phyloP scores from a whole-genome alignment of 768 basidiomycete species.

The Naematelia encephala region DNA sequence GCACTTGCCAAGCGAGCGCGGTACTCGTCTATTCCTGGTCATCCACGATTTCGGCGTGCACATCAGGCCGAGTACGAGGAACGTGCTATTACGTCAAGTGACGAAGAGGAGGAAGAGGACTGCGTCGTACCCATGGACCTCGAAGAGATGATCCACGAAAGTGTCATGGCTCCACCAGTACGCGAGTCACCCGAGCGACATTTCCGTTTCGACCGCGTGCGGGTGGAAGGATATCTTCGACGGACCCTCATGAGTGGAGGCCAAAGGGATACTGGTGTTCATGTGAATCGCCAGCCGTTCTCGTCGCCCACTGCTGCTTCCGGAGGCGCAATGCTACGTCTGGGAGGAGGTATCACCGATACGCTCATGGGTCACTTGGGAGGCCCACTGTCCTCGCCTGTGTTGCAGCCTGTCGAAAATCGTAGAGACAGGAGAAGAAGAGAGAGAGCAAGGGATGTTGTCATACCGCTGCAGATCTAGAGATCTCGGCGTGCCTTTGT shows the following conservation, averaged over 20 bases:
- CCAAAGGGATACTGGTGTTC: not conserved
- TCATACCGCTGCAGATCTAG: not conserved
- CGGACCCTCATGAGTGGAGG: not conserved
- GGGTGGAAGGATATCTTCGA: not conserved
- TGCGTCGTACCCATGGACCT: conserved; percentile 21
- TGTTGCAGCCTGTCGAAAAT: conserved; percentile 1
- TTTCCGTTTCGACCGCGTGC: conserved; percentile 5
- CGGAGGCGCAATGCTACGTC: not conserved
- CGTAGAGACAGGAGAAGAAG: not conserved
- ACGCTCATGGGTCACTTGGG: conserved; percentile 1
- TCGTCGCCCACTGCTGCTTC: not conserved
- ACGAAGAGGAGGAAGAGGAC: conserved; percentile 22
- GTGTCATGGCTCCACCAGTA: not conserved
- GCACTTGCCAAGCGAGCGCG: conserved; percentile 18
- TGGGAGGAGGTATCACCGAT: not conserved
- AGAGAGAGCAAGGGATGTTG: not conserved
- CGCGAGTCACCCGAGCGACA: conserved; percentile 1
- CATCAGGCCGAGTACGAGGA: conserved; percentile 26
- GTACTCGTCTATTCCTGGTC: conserved; percentile 46
- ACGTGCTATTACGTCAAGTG: conserved; percentile 22
- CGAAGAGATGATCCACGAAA: conserved; percentile 41
- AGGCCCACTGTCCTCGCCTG: not conserved
- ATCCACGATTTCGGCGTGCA: conserved; percentile 39
- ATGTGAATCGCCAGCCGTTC: not conserved
- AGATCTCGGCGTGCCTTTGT: too few relatives aligned